Conservation (phyloP, 192 early-diverging fungal genomes). For the Chytriomyces sp. region DNA sequence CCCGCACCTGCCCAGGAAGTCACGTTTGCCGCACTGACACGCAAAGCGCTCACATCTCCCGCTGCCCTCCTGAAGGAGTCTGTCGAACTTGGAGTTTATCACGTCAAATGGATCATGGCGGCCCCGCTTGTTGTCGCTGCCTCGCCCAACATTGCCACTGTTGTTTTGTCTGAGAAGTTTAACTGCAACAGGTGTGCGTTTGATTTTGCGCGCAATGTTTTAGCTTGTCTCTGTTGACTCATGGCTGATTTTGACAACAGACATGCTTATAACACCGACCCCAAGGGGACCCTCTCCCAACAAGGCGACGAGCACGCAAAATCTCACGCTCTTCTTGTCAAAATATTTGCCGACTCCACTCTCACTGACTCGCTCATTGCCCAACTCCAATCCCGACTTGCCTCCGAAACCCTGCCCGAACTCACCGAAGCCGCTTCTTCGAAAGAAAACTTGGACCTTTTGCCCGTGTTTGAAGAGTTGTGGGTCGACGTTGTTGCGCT, state of each 20-base stretch:
- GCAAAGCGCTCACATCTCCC: constrained; percentile 16
- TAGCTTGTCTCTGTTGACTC: not conserved
- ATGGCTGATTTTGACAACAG: not conserved
- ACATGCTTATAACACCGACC: constrained; percentile 6
- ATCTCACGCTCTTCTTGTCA: not conserved
- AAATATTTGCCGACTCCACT: not conserved
- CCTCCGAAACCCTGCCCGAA: constrained; percentile 30
- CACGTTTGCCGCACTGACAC: constrained; percentile 15
- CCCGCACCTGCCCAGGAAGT: constrained; percentile 3
- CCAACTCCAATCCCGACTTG: constrained; percentile 14
- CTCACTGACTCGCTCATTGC: not conserved
- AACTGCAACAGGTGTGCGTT: constrained; percentile 11
- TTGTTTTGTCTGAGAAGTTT: constrained; percentile 30
- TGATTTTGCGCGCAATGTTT: not conserved
- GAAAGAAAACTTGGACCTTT: constrained; percentile 26
- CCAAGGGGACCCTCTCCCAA: constrained; percentile 6
- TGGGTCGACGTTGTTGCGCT: constrained; percentile 20
- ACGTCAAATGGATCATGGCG: constrained; percentile 26
- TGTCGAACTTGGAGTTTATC: not conserved
- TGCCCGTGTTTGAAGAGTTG: constrained; percentile 30
- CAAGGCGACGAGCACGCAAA: constrained; percentile 5
- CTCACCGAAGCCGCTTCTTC: constrained; percentile 8
- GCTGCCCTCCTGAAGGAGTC: constrained; percentile 12
- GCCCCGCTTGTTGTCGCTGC: constrained; percentile 19
- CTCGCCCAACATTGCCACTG: constrained; percentile 13